Base-by-base conservation (phyloP, 2,329 filamentous ascomycete species). In the Ambrosiella beaveri region DNA sequence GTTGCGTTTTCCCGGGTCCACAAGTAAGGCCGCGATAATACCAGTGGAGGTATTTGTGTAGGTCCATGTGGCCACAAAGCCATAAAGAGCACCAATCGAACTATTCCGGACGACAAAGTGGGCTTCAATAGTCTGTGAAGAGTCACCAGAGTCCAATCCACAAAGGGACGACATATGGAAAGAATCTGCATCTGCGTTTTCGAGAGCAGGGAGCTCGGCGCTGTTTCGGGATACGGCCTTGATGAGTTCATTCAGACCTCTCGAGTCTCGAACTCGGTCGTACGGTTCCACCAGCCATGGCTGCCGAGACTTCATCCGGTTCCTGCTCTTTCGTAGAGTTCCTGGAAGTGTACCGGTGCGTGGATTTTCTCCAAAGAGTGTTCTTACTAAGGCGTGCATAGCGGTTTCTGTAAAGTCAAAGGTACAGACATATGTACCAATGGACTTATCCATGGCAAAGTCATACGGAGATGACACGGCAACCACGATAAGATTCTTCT, bases 331-430 rank as follows among this genome's bases (percentile, higher is more conserved):
- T 59, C 86, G 82, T 63, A 95, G 78, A 0, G 88, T 91, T 1
- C 90, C 81, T 0, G 81, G 81, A 57, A 84, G 72, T 0, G 77
- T 81, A 0, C 80, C 81, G 37, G 73, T 73, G 0, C 81, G 79
- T 8, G 72, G 69, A 57, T 78, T 75, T 61, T 94, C 87, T 8
- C 90, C 90, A 64, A 91, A 91, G 0, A 96, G 72, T 0, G 88
- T 85, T 60, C 88, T 83, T 15, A 94, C 88, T 3, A 95, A 73
- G 1, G 89, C 87, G 61, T 85, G 83, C 72, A 96, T 80, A 15
- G 91, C 89, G 7, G 86, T 91, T 65, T 96, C 91, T 0, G 91
- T 96, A 65, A 95, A 96, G 71, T 96, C 90, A 68, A 94, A 96
- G 0, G 90, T 95, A 73, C 91, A 96, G 45, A 97, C 78, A 65